Evolutionary conservation across 2,329 filamentous ascomycete genomes (phyloP).

Genomic region (Tolypocladium amazonense): DNA sequence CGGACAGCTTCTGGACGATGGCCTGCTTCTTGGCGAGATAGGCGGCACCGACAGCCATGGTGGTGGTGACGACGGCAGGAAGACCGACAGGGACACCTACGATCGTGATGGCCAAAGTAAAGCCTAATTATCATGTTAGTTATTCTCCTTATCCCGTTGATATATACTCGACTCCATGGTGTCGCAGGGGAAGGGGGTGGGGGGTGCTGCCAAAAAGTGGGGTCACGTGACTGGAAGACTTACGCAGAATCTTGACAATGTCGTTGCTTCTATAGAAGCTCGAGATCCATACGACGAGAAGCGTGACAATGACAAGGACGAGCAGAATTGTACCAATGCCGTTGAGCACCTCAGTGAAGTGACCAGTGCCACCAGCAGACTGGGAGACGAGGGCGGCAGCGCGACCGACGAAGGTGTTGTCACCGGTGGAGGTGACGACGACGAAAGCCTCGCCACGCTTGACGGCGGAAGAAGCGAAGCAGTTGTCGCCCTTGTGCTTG

Average conservation of each 20-base stretch:
- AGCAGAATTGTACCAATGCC: constrained; percentile 74
- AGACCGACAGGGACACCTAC: constrained; percentile 90
- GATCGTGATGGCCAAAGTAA: constrained; percentile 82
- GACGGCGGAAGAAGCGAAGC: constrained; percentile 78
- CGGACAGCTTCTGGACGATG: constrained; percentile 85
- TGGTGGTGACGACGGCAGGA: constrained; percentile 85
- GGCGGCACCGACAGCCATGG: constrained; percentile 87
- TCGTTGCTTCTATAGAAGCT: constrained; percentile 80
- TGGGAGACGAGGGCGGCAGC: constrained; percentile 77
- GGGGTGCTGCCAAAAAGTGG: no score
- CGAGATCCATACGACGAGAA: constrained; percentile 75
- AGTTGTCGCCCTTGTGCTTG: constrained; percentile 72
- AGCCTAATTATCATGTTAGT: no score
- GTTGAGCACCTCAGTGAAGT: constrained; percentile 87
- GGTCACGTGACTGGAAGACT: no score
- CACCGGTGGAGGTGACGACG: constrained; percentile 73
- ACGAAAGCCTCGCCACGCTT: constrained; percentile 84
- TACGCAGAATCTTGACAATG: constrained; percentile 64
- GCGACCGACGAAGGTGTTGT: constrained; percentile 83
- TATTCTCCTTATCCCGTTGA: no score
- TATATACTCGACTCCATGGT: no score
- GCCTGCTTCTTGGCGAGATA: constrained; percentile 89
- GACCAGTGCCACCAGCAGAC: constrained; percentile 63
- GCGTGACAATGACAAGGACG: constrained; percentile 67
- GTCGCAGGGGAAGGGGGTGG: no score